Evolutionary conservation across 805 yeast species (phyloP).

Genomic region (Kodamaea laetipori): DNA sequence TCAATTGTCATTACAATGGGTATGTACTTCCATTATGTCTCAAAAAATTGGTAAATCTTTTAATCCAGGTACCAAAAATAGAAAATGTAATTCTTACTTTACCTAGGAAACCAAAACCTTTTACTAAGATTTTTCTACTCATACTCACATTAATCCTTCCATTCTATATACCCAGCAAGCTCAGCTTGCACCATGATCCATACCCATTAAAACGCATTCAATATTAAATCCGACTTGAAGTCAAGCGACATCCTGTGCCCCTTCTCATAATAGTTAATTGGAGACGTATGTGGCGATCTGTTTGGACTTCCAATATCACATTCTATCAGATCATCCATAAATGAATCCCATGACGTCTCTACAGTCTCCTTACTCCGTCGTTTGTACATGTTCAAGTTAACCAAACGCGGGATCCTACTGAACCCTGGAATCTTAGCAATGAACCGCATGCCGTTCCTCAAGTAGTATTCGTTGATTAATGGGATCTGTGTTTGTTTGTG

Average conservation of each 20-base stretch:
- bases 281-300: constrained; percentile 9
- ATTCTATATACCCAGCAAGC: constrained; percentile 3
- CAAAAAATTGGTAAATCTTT: too few species aligned
- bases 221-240: constrained; percentile 5
- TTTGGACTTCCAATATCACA: constrained; percentile 1
- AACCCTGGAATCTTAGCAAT: constrained; percentile 24
- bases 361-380: constrained; percentile 19
- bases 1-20: too few species aligned
- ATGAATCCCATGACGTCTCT: constrained; percentile 12
- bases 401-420: constrained; percentile 31
- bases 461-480: constrained; percentile 2
- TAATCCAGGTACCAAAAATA: too few species aligned
- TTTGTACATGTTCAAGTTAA: constrained; percentile 33
- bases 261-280: constrained; percentile 9
- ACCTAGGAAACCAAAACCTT: too few species aligned
- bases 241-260: constrained; percentile 9
- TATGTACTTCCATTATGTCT: too few species aligned
- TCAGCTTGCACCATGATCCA: neutral
- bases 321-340: constrained; percentile 10
- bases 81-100: too few species aligned
- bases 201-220: constrained; percentile 6
- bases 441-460: constrained; percentile 22
- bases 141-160: neutral
- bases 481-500: constrained; percentile 12
- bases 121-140: too few species aligned